Evolutionary conservation across 345 rosid species (phyloP).

Genomic region (Fremontodendron californicum): DNA sequence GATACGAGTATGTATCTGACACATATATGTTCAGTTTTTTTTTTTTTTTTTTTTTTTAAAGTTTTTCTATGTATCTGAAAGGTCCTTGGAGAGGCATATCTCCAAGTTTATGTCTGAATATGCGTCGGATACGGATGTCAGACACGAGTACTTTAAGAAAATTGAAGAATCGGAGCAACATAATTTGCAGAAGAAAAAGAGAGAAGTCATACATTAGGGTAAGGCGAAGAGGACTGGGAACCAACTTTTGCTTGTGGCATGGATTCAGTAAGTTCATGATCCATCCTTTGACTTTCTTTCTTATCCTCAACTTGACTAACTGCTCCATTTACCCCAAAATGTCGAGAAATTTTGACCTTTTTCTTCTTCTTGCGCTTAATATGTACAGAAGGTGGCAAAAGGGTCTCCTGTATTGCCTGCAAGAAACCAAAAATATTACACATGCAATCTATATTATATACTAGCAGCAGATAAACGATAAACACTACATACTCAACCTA

Average conservation of each 20-base stretch:
- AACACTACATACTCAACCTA: background rate
- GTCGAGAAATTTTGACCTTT: slow-evolving; percentile 32
- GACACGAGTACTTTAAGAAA: too few relatives aligned
- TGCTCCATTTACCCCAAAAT: slow-evolving; percentile 41
- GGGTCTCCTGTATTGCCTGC: slow-evolving; percentile 75
- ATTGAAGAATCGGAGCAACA: background rate
- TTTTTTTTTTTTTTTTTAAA: too few relatives aligned
- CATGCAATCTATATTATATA: background rate
- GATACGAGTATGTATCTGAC: background rate
- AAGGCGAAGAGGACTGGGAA: slow-evolving; percentile 34
- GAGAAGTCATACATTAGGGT: slow-evolving; percentile 36
- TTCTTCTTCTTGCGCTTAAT: slow-evolving; percentile 40
- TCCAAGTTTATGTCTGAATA: too few relatives aligned
- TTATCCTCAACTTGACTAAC: slow-evolving; percentile 25
- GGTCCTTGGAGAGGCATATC: background rate
- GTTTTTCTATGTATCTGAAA: background rate
- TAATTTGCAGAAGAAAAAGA: slow-evolving; percentile 5
- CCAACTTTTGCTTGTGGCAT: slow-evolving; percentile 19
- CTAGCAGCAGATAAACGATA: background rate
- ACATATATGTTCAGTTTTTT: too few relatives aligned
- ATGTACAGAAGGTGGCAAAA: slow-evolving; percentile 76
- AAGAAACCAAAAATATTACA: slow-evolving; percentile 7
- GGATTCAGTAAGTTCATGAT: slow-evolving; percentile 21
- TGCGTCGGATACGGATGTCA: too few relatives aligned
- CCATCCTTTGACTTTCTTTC: slow-evolving; percentile 25